phyloP scores from a whole-genome alignment of 2,329 filamentous ascomycete species.

The Aspergillus hortae region DNA sequence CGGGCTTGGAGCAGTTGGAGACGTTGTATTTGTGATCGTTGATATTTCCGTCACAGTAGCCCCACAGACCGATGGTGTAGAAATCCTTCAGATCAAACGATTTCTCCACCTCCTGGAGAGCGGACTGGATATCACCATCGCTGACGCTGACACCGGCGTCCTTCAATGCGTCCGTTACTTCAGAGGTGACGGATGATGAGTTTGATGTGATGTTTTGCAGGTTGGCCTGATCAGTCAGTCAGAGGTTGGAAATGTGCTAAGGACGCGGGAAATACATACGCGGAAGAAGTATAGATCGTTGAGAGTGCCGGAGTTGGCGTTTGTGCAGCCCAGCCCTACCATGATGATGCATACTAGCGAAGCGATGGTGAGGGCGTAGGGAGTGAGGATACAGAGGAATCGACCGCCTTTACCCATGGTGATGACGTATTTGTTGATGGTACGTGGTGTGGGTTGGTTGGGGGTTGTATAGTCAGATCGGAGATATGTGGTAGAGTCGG shows the following conservation, averaged over 20 bases:
- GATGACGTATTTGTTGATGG: conserved; percentile 3
- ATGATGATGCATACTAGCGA: conserved; percentile 66
- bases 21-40: conserved; percentile 52
- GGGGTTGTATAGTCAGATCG: background rate
- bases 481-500: background rate
- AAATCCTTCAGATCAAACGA: conserved; percentile 64
- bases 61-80: conserved; percentile 82
- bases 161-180: conserved; percentile 29
- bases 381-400: conserved; percentile 81
- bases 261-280: conserved; percentile 26
- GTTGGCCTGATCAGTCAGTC: conserved; percentile 47
- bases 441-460: background rate
- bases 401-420: conserved; percentile 71
- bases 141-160: conserved; percentile 33
- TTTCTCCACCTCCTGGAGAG: conserved; percentile 35
- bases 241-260: background rate
- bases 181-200: conserved; percentile 32
- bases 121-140: conserved; percentile 35
- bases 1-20: conserved; percentile 64
- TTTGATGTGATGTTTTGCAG: conserved; percentile 56
- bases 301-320: conserved; percentile 45
- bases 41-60: conserved; percentile 69
- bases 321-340: conserved; percentile 56
- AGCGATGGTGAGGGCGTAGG: conserved; percentile 75
- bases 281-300: conserved; percentile 56